Conservation (phyloP, 306 rosid genomes). For the Cicer chorassanicum region DNA sequence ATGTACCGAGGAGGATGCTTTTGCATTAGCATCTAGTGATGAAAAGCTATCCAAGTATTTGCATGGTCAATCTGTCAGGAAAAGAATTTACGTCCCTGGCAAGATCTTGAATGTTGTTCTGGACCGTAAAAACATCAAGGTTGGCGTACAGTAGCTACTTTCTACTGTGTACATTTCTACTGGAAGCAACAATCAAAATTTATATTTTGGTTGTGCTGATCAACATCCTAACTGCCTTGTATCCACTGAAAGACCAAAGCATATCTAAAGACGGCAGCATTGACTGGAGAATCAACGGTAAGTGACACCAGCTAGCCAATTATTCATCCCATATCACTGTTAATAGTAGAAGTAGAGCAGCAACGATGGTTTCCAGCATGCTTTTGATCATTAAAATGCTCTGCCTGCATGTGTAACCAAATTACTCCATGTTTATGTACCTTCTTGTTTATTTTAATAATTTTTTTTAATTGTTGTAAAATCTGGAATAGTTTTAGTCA, state of each 20-base stretch:
- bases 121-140: slow-evolving; percentile 70
- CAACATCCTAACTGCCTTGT: slow-evolving; percentile 28
- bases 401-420: slow-evolving; percentile 1
- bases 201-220: slow-evolving; percentile 26
- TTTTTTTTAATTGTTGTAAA: not conserved
- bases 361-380: not conserved
- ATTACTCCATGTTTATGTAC: not conserved
- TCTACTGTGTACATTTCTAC: slow-evolving; percentile 10
- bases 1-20: slow-evolving; percentile 86
- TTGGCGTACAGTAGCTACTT: slow-evolving; percentile 47
- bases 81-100: slow-evolving; percentile 85
- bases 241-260: slow-evolving; percentile 23
- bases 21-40: slow-evolving; percentile 67
- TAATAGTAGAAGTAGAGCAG: not conserved
- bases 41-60: slow-evolving; percentile 80
- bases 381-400: slow-evolving; percentile 3
- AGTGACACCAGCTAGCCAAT: slow-evolving; percentile 6
- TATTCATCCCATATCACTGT: not conserved
- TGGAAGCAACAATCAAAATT: slow-evolving; percentile 35
- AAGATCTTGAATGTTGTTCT: slow-evolving; percentile 86
- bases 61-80: slow-evolving; percentile 65
- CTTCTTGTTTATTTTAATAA: slow-evolving; percentile 13
- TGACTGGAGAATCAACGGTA: not conserved
- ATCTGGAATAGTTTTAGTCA: slow-evolving; percentile 1
- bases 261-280: slow-evolving; percentile 11